Conservation (phyloP, 2,329 filamentous ascomycete genomes). For the Nothopassalora personata region DNA sequence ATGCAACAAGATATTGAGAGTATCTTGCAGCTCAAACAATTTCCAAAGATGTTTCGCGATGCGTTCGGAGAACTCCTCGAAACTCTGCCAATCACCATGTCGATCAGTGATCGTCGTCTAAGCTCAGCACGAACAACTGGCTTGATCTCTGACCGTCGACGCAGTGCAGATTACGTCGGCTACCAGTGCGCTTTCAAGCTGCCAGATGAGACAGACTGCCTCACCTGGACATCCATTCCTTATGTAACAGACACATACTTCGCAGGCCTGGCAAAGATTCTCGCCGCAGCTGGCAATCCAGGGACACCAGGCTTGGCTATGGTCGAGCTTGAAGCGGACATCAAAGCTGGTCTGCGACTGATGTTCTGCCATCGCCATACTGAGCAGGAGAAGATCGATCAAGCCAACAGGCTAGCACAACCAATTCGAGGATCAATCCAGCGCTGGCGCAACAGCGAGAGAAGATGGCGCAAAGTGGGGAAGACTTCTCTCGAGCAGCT, state of each 20-base stretch:
- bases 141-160: conserved; percentile 5
- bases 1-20: conserved; percentile 7
- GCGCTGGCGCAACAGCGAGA: conserved; percentile 10
- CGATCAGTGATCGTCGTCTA: neutral
- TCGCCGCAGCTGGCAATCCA: conserved; percentile 6
- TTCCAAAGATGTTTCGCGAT: conserved; percentile 10
- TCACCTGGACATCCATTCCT: conserved; percentile 15
- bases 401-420: conserved; percentile 8
- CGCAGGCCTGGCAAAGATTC: conserved; percentile 5
- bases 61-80: conserved; percentile 10
- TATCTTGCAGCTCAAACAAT: conserved; percentile 12
- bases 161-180: conserved; percentile 10
- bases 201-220: conserved; percentile 7
- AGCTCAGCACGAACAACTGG: conserved; percentile 2
- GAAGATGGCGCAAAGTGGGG: neutral
- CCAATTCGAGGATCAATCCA: conserved; percentile 6
- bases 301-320: neutral
- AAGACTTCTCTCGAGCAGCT: neutral
- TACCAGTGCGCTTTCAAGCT: conserved; percentile 10
- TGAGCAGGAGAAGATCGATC: conserved; percentile 10
- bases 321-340: conserved; percentile 6
- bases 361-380: conserved; percentile 15
- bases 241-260: conserved; percentile 15
- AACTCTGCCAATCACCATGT: conserved; percentile 10
- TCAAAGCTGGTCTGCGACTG: conserved; percentile 5